These are phyloP conservation scores for Nicotiana benthamiana DNA, from an alignment of 257 asterid genomes.

Conservation along the genomic window DNA sequence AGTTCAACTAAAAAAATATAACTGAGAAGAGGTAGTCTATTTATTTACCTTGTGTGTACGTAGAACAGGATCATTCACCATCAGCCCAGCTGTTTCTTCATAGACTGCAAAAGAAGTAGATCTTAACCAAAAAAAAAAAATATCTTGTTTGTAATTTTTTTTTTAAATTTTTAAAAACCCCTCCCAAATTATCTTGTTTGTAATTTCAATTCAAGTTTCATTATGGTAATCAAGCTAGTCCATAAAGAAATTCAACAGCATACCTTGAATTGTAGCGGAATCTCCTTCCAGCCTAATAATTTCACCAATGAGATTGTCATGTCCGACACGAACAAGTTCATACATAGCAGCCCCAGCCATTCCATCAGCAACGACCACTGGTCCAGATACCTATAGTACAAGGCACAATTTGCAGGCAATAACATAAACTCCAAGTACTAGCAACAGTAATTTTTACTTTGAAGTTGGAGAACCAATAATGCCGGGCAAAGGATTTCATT, in stretches of 20 bases:
- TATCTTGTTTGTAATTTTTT: neutral
- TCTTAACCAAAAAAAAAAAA: neutral
- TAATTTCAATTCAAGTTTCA: neutral
- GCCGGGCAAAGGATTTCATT: neutral
- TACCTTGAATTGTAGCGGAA: slow-evolving; percentile 96
- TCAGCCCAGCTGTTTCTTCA: slow-evolving; percentile 95
- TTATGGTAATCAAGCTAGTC: neutral
- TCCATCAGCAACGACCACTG: slow-evolving; percentile 98
- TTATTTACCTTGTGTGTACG: slow-evolving; percentile 78
- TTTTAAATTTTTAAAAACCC: too few relatives aligned
- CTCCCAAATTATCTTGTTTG: too few relatives aligned
- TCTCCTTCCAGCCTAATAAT: slow-evolving; percentile 95
- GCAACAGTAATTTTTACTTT: neutral
- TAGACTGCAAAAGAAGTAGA: slow-evolving; percentile 50
- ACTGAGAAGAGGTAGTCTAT: neutral
- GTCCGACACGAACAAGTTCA: slow-evolving; percentile 95
- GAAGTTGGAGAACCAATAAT: neutral
- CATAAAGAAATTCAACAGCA: neutral
- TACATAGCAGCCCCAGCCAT: slow-evolving; percentile 99
- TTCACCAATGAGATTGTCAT: slow-evolving; percentile 91
- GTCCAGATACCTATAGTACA: slow-evolving; percentile 71
- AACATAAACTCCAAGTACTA: neutral
- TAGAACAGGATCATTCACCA: slow-evolving; percentile 90
- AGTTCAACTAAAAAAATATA: neutral
- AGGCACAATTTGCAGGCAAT: neutral